Evolutionary conservation across 176 grass and related monocot species (phyloP), one percentile per base, ranked within the genome.

Genomic region (Triticum timopheevii): DNA sequence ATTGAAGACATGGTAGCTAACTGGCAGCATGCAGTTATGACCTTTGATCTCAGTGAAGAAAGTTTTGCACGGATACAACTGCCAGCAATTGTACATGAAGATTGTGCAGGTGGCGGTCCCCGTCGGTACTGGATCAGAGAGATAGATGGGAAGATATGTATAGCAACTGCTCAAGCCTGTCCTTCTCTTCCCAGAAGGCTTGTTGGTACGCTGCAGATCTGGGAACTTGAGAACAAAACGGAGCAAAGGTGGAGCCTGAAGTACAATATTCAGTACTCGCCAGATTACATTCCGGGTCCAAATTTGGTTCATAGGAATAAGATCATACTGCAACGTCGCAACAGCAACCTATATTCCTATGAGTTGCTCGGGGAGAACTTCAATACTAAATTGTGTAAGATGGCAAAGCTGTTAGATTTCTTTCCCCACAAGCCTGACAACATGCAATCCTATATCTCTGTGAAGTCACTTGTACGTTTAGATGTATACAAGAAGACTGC

Each of bases 41-140:
- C 52, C 6, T 88, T 88, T 79, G 87, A 88, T 83, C 80, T 88
- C 45, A 49, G 12, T 49, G 45, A 15, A 49, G 75, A 83, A 79
- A 13, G 28, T 30, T 79, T 73, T 35, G 15, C 16, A 36, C 4
- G 13, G 9, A 22, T 88, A 84, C 50, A 88, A 12, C 74, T 78
- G 2, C 81, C 87, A 52, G 36, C 10, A n/a, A 23, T 4, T 76
- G 25, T 59, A n/a, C 73, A 34, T 83, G 73, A 30, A 38, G 16
- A 69, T 67, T 40, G 10, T 40, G 64, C 9, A 17, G 11, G 1
- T 47, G 19, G 61, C 44, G 8, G 3, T 69, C 20, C 13, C 49
- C 15, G 10, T 1, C 15, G 5, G 1, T 88, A 47, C 10, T 34
- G 30, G 63, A 25, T 88, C 25, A 64, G 52, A 64, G 87, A 84